Base-by-base conservation (phyloP, 345 rosid species). In the Populus ilicifolia region DNA sequence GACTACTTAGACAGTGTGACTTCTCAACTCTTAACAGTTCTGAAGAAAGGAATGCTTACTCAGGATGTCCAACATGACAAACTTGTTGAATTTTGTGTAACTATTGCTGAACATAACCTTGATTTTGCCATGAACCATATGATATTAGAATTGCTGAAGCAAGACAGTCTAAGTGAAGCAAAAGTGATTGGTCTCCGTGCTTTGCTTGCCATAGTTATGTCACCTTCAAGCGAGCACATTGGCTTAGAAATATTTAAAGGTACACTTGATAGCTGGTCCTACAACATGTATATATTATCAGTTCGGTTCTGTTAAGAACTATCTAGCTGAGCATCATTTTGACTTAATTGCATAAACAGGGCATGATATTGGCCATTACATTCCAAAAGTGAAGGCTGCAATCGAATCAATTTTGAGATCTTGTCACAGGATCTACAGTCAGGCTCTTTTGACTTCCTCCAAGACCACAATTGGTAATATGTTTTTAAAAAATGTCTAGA, bases 41-140 rank as follows among this genome's bases (percentile, higher is more conserved):
- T 93, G 83, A 91, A 88, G 88, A 96, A 92, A 85, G 99, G 98
- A 83, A 38, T 93, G 91, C 97, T 96, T 65, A 91, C 94, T 73
- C 99, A 93, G 86, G 99, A 93, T 88, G 90, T 88, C 52, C 99
- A 96, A 80, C 98, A 96, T 75, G 99, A 96, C 84, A 96, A 96
- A 85, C 91, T 96, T 82, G 97, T 96, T 73, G 98, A 96, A 79
- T 96, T 96, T 80, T 96, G 99, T 83, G 99, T 93, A 79, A 90
- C 96, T 67, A 89, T 96, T 78, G 94, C 98, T 33, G 99, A 93
- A 66, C 99, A 96, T 88, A 93, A 96, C 88, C 98, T 93, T 88
- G 99, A 96, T 88, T 96, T 96, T 80, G 86, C 98, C 74, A 96
- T 93, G 98, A 96, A 96, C 81, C 99, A 93, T 83, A 96, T 93